Percentiles rank a stretch among this genome's conserved stretches.
Conservation (phyloP, 164 flowering plant species). For the Macadamia tetraphylla region DNA sequence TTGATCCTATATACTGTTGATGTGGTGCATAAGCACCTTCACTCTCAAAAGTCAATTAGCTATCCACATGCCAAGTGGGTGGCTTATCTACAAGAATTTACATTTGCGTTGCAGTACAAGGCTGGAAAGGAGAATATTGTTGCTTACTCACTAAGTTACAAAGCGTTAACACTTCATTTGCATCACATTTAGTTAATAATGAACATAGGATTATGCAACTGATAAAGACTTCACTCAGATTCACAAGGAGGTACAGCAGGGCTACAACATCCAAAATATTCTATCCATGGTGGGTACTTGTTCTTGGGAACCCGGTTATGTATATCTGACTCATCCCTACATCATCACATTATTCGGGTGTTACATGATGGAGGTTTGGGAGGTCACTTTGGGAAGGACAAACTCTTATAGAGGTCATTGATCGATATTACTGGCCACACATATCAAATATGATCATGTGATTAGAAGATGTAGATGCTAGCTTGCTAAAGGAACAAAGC, state of each 20-base stretch:
- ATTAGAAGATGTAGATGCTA: no score
- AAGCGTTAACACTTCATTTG: not conserved
- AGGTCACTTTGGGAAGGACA: no score
- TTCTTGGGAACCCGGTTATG: not conserved
- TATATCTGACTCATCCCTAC: not conserved
- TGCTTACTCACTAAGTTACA: not conserved
- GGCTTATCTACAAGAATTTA: not conserved
- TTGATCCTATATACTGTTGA: no score
- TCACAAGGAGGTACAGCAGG: not conserved
- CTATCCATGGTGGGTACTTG: not conserved
- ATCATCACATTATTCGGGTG: not conserved
- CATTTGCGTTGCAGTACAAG: not conserved
- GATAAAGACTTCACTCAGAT: not conserved
- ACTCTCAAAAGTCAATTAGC: not conserved
- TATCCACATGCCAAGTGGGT: not conserved
- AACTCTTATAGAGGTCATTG: no score
- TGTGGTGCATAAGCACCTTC: not conserved
- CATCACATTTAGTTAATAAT: no score
- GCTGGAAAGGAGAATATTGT: not conserved
- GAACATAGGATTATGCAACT: no score
- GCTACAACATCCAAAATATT: not conserved
- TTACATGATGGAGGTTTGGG: not conserved
- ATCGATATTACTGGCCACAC: no score
- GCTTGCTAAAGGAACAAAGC: no score
- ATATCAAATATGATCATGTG: no score